Evolutionary conservation across 2,329 filamentous ascomycete genomes (phyloP).

Genomic region (Sporothrix curviconia): DNA sequence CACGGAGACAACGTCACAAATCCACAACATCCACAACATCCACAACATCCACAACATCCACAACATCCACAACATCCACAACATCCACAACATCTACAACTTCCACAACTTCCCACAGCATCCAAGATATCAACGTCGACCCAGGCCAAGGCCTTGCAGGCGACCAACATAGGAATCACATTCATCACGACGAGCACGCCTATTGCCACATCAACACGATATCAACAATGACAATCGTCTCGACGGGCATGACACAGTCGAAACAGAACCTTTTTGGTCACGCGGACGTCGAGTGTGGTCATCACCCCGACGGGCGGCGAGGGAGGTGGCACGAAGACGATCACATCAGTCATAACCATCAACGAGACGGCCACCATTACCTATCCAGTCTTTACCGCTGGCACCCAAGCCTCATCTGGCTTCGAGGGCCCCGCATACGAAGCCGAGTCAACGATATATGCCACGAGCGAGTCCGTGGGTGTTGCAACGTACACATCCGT

Average conservation of each 20-base stretch:
- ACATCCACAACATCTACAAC: background rate
- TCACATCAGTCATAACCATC: no score
- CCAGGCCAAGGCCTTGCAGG: background rate
- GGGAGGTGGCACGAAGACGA: background rate
- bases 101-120: no score
- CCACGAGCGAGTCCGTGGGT: background rate
- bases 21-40: background rate
- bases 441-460: background rate
- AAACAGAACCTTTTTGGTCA: background rate
- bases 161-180: background rate
- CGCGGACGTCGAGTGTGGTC: background rate
- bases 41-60: background rate
- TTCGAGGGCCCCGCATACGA: background rate
- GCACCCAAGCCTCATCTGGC: no score
- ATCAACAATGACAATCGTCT: background rate
- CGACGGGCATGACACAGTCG: conserved; percentile 3
- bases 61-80: background rate
- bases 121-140: background rate
- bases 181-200: conserved; percentile 7
- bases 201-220: background rate
- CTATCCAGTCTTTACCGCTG: no score
- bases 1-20: background rate
- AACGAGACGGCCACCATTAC: background rate
- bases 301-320: background rate
- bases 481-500: background rate